Evolutionary conservation across 768 basidiomycete genomes (phyloP).

Genomic region (Plicaturopsis crispa): DNA sequence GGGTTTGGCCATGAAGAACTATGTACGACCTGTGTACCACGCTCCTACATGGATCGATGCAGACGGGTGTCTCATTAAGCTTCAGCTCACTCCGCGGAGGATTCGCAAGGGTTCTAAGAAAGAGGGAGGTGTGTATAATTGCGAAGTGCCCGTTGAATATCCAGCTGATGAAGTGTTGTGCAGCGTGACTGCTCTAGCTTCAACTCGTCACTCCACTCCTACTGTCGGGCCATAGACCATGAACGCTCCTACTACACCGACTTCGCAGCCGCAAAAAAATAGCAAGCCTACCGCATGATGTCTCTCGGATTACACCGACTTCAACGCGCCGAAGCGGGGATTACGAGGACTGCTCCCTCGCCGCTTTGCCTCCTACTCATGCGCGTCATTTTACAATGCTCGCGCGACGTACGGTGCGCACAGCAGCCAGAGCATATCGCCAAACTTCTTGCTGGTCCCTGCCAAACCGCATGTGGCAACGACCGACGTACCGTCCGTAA

Average conservation of each 20-base stretch:
- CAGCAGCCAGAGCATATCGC: constrained; percentile 5
- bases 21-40: too few species aligned
- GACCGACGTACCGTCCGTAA: constrained; percentile 9
- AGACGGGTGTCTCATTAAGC: too few species aligned
- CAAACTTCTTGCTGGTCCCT: constrained; percentile 9
- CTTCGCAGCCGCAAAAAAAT: constrained; percentile 21
- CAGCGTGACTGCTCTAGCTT: too few species aligned
- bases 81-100: too few species aligned
- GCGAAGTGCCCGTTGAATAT: too few species aligned
- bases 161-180: too few species aligned
- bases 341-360: constrained; percentile 3
- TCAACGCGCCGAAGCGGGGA: constrained; percentile 11
- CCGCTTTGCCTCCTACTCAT: not conserved
- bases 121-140: too few species aligned
- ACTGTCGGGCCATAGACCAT: constrained; percentile 18
- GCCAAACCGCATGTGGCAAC: not conserved
- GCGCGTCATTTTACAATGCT: constrained; percentile 6
- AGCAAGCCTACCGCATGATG: constrained; percentile 24
- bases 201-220: too few species aligned
- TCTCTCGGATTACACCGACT: constrained; percentile 19
- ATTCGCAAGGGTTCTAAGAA: too few species aligned
- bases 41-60: too few species aligned
- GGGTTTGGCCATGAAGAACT: too few species aligned
- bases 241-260: constrained; percentile 22
- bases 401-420: constrained; percentile 20